A percentile compares a stretch with the other conserved stretches of the same genome.
Conservation (phyloP, 2,329 filamentous ascomycete species). For the Fusarium sp. region DNA sequence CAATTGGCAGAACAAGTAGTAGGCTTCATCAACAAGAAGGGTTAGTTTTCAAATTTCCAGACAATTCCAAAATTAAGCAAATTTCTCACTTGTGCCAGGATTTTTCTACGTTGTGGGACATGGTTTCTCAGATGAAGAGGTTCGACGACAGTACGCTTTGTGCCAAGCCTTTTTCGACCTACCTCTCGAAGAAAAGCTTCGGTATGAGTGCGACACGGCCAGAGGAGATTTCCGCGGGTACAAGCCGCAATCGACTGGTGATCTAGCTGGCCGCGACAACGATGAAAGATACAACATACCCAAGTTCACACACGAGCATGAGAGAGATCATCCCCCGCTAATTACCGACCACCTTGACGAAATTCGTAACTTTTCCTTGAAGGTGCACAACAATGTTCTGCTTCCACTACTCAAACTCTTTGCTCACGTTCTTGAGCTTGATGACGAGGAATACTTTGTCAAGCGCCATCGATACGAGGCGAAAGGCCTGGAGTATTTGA, state of each 20-base stretch:
- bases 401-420: conserved; percentile 11
- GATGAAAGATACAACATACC: conserved; percentile 23
- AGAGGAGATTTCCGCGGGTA: conserved; percentile 3
- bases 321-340: conserved; percentile 8
- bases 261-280: conserved; percentile 15
- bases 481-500: neutral
- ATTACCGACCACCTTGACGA: neutral
- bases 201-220: neutral
- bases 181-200: neutral
- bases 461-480: conserved; percentile 8
- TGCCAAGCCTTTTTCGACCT: neutral
- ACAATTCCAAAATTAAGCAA: neutral
- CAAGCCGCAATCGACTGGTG: conserved; percentile 17
- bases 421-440: conserved; percentile 14
- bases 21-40: neutral
- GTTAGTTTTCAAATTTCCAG: neutral
- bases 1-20: neutral
- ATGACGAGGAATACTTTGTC: conserved; percentile 18
- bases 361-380: neutral
- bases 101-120: neutral
- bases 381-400: conserved; percentile 7
- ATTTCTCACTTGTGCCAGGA: neutral
- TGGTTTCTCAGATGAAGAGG: neutral
- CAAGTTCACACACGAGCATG: conserved; percentile 17
- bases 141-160: neutral